A percentile compares a stretch with the other conserved stretches of the same genome.
phyloP scores from a whole-genome alignment of 1,284 basidiomycete genomes.

The Abortiporus biennis region DNA sequence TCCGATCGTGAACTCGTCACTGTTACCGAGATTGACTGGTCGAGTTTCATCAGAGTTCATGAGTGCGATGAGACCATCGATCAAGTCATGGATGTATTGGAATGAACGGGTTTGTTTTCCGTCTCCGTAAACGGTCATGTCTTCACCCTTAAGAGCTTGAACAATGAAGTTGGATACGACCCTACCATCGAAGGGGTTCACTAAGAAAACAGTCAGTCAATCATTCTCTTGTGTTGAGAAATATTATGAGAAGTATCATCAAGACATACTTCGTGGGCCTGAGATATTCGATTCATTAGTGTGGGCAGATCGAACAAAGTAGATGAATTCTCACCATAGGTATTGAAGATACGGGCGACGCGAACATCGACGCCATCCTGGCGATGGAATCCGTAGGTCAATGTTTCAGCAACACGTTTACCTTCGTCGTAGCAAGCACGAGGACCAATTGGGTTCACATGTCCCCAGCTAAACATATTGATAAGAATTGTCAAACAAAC shows the following conservation, averaged over 20 bases:
- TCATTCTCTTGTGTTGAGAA: conserved; percentile 14
- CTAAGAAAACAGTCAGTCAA: conserved; percentile 32
- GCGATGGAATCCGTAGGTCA: conserved; percentile 91
- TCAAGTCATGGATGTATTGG: conserved; percentile 85
- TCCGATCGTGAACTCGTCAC: conserved; percentile 92
- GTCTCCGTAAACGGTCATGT: conserved; percentile 97
- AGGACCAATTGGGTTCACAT: conserved; percentile 96
- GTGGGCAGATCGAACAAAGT: too few species aligned
- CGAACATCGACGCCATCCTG: conserved; percentile 95
- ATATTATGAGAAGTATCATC: conserved; percentile 5
- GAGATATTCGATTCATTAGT: background rate
- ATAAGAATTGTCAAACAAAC: too few species aligned
- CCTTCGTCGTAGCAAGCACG: conserved; percentile 99
- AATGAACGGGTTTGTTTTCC: conserved; percentile 95
- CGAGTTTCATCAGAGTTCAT: conserved; percentile 91
- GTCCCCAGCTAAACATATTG: conserved; percentile 70
- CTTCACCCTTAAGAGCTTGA: conserved; percentile 91
- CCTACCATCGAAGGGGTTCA: conserved; percentile 95
- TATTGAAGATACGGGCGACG: conserved; percentile 96
- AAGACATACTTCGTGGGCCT: conserved; percentile 43
- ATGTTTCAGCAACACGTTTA: conserved; percentile 91
- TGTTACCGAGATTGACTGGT: conserved; percentile 93
- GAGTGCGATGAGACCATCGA: conserved; percentile 81
- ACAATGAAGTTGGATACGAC: conserved; percentile 99
- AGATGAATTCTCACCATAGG: too few species aligned